These are phyloP conservation scores for Pneumocystis jirovecii DNA, from an alignment of 1,139 yeast genomes.

Conservation along the genomic window DNA sequence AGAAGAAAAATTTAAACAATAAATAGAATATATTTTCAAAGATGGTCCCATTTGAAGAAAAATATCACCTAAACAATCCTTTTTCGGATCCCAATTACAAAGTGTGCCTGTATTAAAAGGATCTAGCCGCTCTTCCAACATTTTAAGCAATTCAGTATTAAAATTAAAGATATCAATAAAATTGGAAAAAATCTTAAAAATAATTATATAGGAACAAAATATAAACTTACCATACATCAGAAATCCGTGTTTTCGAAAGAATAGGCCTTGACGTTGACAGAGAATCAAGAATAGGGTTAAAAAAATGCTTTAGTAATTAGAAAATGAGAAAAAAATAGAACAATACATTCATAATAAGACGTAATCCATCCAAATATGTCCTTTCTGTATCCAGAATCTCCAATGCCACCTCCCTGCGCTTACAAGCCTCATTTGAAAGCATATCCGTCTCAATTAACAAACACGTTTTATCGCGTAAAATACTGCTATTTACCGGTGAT, in stretches of 20 bases:
- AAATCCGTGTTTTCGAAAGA: slow-evolving; percentile 1
- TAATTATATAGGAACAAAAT: not conserved
- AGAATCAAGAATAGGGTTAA: slow-evolving; percentile 3
- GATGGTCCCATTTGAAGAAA: slow-evolving; percentile 4
- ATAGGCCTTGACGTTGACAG: not conserved
- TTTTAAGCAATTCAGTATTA: slow-evolving; percentile 1
- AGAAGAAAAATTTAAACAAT: slow-evolving; percentile 6
- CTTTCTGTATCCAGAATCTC: slow-evolving; percentile 5
- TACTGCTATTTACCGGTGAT: not conserved
- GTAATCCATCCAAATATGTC: slow-evolving; percentile 1
- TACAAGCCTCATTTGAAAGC: not conserved
- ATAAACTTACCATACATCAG: not conserved
- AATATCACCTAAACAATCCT: slow-evolving; percentile 1
- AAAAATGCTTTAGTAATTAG: not conserved
- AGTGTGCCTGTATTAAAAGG: not conserved
- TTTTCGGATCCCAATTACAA: not conserved
- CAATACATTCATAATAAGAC: not conserved
- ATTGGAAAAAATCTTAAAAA: slow-evolving; percentile 3
- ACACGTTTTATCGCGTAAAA: not conserved
- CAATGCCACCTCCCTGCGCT: not conserved
- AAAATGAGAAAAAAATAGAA: not conserved
- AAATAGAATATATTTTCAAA: slow-evolving; percentile 5
- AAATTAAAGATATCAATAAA: slow-evolving; percentile 5
- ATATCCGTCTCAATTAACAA: not conserved
- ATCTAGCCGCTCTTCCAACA: slow-evolving; percentile 2